Conservation (phyloP, 2,329 filamentous ascomycete species). For the Phyllosticta citriasiana region DNA sequence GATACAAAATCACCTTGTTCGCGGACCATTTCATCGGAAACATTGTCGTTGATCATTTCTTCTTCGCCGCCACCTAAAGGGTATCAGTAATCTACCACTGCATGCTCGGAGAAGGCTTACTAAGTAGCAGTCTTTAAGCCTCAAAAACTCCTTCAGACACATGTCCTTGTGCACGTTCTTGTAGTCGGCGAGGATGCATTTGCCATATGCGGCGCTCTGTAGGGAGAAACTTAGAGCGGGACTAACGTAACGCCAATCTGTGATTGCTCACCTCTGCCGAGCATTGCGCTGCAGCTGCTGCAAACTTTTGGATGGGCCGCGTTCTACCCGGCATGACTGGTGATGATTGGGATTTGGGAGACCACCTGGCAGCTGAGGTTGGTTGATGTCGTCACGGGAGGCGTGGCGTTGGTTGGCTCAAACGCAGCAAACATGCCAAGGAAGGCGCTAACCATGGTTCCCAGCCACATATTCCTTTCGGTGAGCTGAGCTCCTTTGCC, state of each 20-base stretch:
- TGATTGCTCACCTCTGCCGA: constrained; percentile 46
- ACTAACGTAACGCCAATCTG: background rate
- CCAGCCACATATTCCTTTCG: background rate
- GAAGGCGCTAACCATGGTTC: background rate
- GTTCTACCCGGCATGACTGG: constrained; percentile 37
- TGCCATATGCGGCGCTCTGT: constrained; percentile 77
- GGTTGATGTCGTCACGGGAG: background rate
- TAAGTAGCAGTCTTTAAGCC: constrained; percentile 76
- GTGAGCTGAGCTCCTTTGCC: background rate
- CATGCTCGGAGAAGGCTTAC: constrained; percentile 39
- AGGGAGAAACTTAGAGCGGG: background rate
- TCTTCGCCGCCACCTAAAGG: background rate
- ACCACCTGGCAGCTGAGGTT: background rate
- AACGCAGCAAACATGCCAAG: constrained; percentile 3
- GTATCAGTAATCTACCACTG: background rate
- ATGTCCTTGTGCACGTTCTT: constrained; percentile 85
- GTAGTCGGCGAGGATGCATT: constrained; percentile 85
- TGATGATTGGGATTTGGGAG: background rate
- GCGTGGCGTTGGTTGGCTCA: background rate
- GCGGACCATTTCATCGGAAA: background rate
- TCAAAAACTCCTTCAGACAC: constrained; percentile 76
- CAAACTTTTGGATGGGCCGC: constrained; percentile 60
- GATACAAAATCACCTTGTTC: background rate
- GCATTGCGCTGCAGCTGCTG: constrained; percentile 55
- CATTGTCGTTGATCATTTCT: background rate